These are phyloP conservation scores for Backusella morwellensis DNA, from an alignment of 192 early-diverging fungal genomes.

Conservation along the genomic window DNA sequence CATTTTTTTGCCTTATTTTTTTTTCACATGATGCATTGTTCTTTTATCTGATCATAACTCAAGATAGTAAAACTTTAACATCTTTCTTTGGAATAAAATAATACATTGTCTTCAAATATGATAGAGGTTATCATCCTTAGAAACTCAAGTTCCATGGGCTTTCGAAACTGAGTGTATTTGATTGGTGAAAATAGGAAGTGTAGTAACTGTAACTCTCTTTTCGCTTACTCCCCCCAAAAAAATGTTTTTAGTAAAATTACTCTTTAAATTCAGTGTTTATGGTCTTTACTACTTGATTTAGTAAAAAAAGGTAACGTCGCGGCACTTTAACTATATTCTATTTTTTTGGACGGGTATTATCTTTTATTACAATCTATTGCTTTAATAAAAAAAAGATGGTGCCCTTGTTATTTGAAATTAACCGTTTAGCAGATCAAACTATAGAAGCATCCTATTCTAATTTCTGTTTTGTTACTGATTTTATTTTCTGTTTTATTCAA, in stretches of 20 bases:
- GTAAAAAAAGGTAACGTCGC: background rate
- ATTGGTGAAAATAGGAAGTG: background rate
- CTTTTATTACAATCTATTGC: background rate
- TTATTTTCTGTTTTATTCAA: background rate
- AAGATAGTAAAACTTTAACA: too few species aligned
- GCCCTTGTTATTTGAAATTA: background rate
- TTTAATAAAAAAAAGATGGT: background rate
- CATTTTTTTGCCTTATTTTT: too few species aligned
- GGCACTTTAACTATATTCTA: background rate
- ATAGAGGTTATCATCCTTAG: background rate
- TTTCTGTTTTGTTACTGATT: conserved; percentile 1
- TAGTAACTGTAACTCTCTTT: background rate
- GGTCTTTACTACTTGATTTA: background rate
- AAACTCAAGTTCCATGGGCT: background rate
- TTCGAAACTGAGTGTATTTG: background rate
- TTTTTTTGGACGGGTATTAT: background rate
- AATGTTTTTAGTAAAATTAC: conserved; percentile 4
- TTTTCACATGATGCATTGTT: too few species aligned
- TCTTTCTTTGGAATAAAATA: background rate
- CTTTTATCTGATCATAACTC: too few species aligned
- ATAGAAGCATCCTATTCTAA: background rate
- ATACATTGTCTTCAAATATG: background rate
- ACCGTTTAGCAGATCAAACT: background rate
- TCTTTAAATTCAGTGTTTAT: background rate
- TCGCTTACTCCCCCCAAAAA: background rate